Evolutionary conservation across 164 flowering plant genomes (phyloP), one percentile per base, ranked within the genome.

Genomic region (Dillenia suffruticosa): DNA sequence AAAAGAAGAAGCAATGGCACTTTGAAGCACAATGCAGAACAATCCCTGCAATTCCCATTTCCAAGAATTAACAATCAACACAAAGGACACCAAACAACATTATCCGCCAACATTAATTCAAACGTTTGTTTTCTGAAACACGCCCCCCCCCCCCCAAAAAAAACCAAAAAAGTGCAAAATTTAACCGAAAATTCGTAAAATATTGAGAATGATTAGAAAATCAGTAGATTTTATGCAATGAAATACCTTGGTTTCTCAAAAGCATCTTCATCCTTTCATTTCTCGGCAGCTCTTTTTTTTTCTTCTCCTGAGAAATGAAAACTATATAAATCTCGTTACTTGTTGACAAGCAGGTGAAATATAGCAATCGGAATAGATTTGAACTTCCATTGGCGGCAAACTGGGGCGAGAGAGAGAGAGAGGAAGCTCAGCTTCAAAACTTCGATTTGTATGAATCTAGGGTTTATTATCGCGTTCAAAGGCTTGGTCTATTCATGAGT

Each of bases 31-130:
- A 66, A 58, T 5, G 63, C 14, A 60, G 26, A 24, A 44, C 50
- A 46, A 66, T n/a, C 56, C 80, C 90, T 85, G 81, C 68, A 72
- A 60, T 51, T 46, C 53, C 51, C 48, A 52, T 53, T 61, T 19
- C 43, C 54, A 14, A 63, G 12, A 19, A 45, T 62, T 45, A 51
- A 51, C 40, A 32, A 32, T 32, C 40, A 32, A 32, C 40, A 5
- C 6, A 32, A 32, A 5, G 40, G 58, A 59, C 70, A 53, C 43
- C 43, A 65, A 13, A 26, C 40, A 56, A 56, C 12, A 32, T 7
- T 5, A 32, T 32, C 40, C 40, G 40, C 40, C 40, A 4, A 32
- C 40, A 32, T 32, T 32, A 32, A 32, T 32, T 32, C 7, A 32
- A 32, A 32, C 40, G 40, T 32, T 32, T 32, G 40, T 32, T 5